Evolutionary conservation across 768 basidiomycete species (phyloP), one percentile per base, ranked within the genome.

Genomic region (Galerina sulciceps): DNA sequence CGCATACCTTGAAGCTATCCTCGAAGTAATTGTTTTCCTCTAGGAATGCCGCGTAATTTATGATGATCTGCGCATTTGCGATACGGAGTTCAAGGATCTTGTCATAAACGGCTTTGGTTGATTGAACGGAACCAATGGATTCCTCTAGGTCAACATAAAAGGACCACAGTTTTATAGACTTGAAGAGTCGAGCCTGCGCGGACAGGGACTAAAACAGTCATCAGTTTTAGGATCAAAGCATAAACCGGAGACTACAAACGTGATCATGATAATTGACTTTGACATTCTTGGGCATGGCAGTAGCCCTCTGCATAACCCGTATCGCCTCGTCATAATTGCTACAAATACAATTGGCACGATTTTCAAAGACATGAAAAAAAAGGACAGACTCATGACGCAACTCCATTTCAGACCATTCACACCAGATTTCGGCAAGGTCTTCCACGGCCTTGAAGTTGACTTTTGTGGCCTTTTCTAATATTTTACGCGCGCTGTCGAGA

Each of bases 391-490:
- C 96, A 49, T 95, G 90, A 42, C 96, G 87, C 49, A 99, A 81
- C 71, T 99, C 97, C 90, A 99, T 88, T 75, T 99, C 97, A 6
- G 97, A 87, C 96, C 97, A 99, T 75, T 99, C 97, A 67, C 96
- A 98, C 97, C 97, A 99, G 13, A 98, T 85, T 72, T 99, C 97
- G 0, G 97, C 97, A 20, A 99, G 81, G 67, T 99, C 97, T 70
- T 99, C 96, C 10, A 99, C 96, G n/a, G 85, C 81, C 74, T 90
- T 93, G 80, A 95, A 98, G 69, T 90, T 91, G 41, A 97, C 87
- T 65, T 91, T 93, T 3, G 91, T 91, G 4, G 87, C 96, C 73
- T 93, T 96, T 70, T 98, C 95, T 36, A 99, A 76, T 26, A 99
- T 90, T 76, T 96, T 96, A 41, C 96, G 86, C 4, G 96, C 92